These are phyloP conservation scores for Scleroderma bovista DNA, from an alignment of 768 basidiomycete species.

Conservation along the genomic window DNA sequence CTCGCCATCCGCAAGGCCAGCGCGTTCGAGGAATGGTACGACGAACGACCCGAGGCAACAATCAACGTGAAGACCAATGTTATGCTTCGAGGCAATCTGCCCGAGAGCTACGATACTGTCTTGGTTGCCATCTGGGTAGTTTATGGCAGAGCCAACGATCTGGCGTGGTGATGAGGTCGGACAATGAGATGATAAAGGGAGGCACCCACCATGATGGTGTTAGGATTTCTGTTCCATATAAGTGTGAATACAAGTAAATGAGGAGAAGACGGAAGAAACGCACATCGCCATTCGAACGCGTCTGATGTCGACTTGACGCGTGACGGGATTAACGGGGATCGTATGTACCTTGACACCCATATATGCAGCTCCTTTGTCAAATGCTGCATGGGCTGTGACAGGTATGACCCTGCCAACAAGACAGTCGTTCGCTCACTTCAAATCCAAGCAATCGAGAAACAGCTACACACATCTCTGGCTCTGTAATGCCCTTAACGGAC, in stretches of 20 bases:
- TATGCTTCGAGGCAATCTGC: constrained; percentile 63
- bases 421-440: background rate
- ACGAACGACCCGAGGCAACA: constrained; percentile 94
- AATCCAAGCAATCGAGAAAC: background rate
- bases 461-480: constrained; percentile 80
- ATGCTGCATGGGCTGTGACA: constrained; percentile 85
- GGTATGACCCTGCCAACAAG: constrained; percentile 69
- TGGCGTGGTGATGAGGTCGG: constrained; percentile 17
- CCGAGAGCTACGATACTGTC: constrained; percentile 82
- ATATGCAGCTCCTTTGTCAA: constrained; percentile 89
- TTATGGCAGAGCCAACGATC: constrained; percentile 83
- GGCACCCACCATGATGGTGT: constrained; percentile 73
- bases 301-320: constrained; percentile 74
- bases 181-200: background rate
- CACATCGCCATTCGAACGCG: constrained; percentile 84
- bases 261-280: constrained; percentile 24
- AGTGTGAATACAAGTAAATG: constrained; percentile 1
- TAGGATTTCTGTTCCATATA: constrained; percentile 57
- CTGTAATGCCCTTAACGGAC: constrained; percentile 77
- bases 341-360: constrained; percentile 85
- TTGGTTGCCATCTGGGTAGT: constrained; percentile 82
- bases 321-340: constrained; percentile 72
- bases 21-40: constrained; percentile 82
- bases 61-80: constrained; percentile 88
- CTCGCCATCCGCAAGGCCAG: constrained; percentile 60